phyloP scores from a whole-genome alignment of 768 basidiomycete genomes.

The Steccherinum ochraceum region DNA sequence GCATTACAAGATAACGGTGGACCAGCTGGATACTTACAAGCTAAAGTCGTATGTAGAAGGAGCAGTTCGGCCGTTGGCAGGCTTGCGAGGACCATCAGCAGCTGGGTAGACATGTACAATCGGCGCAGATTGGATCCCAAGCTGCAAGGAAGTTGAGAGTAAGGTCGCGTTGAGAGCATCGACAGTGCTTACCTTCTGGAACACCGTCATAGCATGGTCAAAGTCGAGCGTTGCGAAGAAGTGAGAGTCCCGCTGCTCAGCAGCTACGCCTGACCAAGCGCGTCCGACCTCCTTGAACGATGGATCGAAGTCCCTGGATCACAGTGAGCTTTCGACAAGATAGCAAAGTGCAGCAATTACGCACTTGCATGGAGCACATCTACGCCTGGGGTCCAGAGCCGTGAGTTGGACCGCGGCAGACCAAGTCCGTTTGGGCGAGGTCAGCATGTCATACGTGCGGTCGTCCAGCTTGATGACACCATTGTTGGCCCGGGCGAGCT shows the following conservation, averaged over 20 bases:
- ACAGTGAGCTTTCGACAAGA: neutral
- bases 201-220: constrained; percentile 64
- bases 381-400: constrained; percentile 72
- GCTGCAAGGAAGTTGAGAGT: constrained; percentile 33
- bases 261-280: constrained; percentile 66
- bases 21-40: constrained; percentile 50
- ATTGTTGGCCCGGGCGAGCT: constrained; percentile 63
- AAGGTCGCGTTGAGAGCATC: constrained; percentile 3
- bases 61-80: constrained; percentile 45
- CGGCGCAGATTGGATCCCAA: constrained; percentile 80
- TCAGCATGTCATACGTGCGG: constrained; percentile 70
- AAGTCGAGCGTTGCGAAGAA: constrained; percentile 95
- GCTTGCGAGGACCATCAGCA: constrained; percentile 59
- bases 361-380: constrained; percentile 90
- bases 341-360: neutral
- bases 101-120: constrained; percentile 74
- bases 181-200: constrained; percentile 61
- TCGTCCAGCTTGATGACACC: constrained; percentile 82
- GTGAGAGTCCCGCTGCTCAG: constrained; percentile 65
- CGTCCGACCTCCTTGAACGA: constrained; percentile 75
- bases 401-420: constrained; percentile 86
- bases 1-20: neutral
- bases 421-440: constrained; percentile 74
- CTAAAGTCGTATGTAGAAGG: constrained; percentile 76
- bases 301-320: constrained; percentile 77